Base-by-base conservation (phyloP, 169 alveolate species). In the Plasmodium inui region DNA sequence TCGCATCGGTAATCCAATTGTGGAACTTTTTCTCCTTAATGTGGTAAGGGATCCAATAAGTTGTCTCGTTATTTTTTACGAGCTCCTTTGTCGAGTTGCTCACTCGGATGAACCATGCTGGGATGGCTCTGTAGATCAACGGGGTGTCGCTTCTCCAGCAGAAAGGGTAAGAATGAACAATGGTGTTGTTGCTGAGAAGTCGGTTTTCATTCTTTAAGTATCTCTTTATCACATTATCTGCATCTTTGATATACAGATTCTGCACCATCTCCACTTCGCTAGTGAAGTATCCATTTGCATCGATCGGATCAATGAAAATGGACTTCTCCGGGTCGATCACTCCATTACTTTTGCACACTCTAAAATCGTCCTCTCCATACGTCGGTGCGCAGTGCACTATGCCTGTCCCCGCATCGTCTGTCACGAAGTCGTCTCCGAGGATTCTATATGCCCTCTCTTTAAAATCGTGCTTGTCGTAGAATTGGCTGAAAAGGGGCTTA, bases 101-200 rank as follows among this genome's bases (percentile, higher is more conserved):
- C 3, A 99, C 99, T 90, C 98, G 98, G 81, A 99, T 98, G 96
- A 99, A 99, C 99, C 99, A 99, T 80, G 99, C 98, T 55, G 98
- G 98, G 50, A 99, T 98, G 12, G 99, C 99, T 84, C 99, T 98
- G 96, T 99, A 99, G 22, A 99, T 98, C 61, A 99, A 97, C 12
- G 99, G 99, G 19, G 99, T 99, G 86, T 99, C 99, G 30, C 99
- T 98, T 84, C 99, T 97, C 99, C 99, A 99, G 96, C 99, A 99
- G 95, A 96, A 98, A 1, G 99, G 99, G 95, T 99, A 99, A 34
- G 99, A 97, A 96, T 99, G 99, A 57, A 93, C 96, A 80, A 84
- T 92, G 22, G 97, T 96, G 34, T 96, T 97, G 61, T 96, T 93
- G 86, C 95, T 94, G 26, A 99, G 94, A 71, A 99, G 93, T 74